Evolutionary conservation across 768 basidiomycete genomes (phyloP).

Genomic region (Tricholoma saponaceum): DNA sequence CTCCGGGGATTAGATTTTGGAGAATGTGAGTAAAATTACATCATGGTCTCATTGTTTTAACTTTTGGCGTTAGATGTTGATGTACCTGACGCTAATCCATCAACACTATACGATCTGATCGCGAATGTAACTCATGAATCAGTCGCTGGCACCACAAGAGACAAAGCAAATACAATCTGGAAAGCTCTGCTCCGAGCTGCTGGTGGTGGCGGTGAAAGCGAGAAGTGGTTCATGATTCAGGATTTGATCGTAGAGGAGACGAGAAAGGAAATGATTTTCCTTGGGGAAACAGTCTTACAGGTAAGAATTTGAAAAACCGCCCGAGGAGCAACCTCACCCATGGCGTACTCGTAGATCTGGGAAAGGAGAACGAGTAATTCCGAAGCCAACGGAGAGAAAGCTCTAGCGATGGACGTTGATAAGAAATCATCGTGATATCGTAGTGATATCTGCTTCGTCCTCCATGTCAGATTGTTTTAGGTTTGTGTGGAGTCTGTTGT

Average conservation of each 20-base stretch:
- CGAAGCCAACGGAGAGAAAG: slow-evolving; percentile 19
- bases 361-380: slow-evolving; percentile 42
- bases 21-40: slow-evolving; percentile 64
- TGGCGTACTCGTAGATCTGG: slow-evolving; percentile 47
- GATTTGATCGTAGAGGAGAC: slow-evolving; percentile 96
- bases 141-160: slow-evolving; percentile 90
- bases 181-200: slow-evolving; percentile 83
- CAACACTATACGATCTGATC: slow-evolving; percentile 87
- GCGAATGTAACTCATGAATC: slow-evolving; percentile 96
- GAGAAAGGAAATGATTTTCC: slow-evolving; percentile 96
- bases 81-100: slow-evolving; percentile 49
- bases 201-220: slow-evolving; percentile 72
- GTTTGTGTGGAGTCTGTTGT: background rate
- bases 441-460: background rate
- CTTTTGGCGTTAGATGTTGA: slow-evolving; percentile 64
- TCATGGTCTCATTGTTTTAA: slow-evolving; percentile 21
- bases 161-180: slow-evolving; percentile 90
- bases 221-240: slow-evolving; percentile 96
- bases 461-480: background rate
- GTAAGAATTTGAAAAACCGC: slow-evolving; percentile 33
- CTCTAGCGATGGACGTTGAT: slow-evolving; percentile 27
- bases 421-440: slow-evolving; percentile 14
- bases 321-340: slow-evolving; percentile 10
- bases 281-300: slow-evolving; percentile 96
- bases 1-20: slow-evolving; percentile 87